Evolutionary conservation across 331 rosid species (phyloP), one percentile per base, ranked within the genome.

Genomic region (Acacia concinna): DNA sequence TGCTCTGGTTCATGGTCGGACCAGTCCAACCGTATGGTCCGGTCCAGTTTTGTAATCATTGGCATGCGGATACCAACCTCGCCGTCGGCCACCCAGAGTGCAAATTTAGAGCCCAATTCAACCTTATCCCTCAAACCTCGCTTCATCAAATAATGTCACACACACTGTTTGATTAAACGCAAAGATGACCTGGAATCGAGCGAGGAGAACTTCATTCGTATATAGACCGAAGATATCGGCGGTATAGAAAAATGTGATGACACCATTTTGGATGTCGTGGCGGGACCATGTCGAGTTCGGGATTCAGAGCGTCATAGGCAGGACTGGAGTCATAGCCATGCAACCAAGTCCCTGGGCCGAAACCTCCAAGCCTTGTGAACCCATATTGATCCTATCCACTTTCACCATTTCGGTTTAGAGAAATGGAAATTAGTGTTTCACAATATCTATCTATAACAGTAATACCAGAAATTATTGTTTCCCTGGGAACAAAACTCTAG

Each of bases 241-340:
- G 12, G 90, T 87, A 57, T 89, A 92, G 46, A 92, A 87, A 60
- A 87, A 85, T 18, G 94, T n/a, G n/a, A n/a, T 85, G 59, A 92
- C 82, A 60, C 94, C 93, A 21, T 60, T 20, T 63, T 73, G 4
- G 6, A 88, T n/a, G 65, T 90, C 97, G 21, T 90, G 89, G 78
- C 85, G 94, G 68, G 40, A 90, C 83, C 93, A 93, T 89, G 31
- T 89, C 90, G 1, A 79, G 1, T 1, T 89, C 85, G 0, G 97
- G 94, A 57, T 87, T 88, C 0, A 88, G 83, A 44, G 91, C 80
- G 12, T 91, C 90, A 28, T 88, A 79, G 80, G 4, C 34, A 46
- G n/a, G n/a, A n/a, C n/a, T n/a, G 81, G 52, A 6, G 97, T 88
- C 97, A 89, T 89, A 9, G 91, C 81, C 93, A 91, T 87, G 79